A percentile compares a stretch with the other conserved stretches of the same genome.
These are phyloP conservation scores for Plenodomus biglobosus DNA, from an alignment of 2,329 filamentous ascomycete genomes.

Conservation along the genomic window DNA sequence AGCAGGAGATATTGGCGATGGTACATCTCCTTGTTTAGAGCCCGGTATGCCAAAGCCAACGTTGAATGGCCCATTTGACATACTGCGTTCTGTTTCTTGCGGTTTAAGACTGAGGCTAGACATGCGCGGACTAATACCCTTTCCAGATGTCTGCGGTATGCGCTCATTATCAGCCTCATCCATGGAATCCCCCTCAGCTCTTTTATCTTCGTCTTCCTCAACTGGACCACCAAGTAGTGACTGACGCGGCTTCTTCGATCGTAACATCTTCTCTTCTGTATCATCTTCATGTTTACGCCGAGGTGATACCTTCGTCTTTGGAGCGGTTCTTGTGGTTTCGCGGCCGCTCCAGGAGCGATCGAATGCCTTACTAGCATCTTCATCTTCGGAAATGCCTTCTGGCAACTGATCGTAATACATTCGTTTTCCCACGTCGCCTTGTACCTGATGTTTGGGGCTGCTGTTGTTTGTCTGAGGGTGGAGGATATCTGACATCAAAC, in stretches of 20 bases:
- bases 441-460: neutral
- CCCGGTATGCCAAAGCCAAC: slow-evolving; percentile 8
- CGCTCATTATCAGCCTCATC: neutral
- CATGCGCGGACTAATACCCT: slow-evolving; percentile 11
- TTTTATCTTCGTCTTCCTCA: neutral
- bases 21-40: slow-evolving; percentile 7
- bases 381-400: slow-evolving; percentile 18
- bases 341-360: slow-evolving; percentile 8
- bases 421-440: neutral
- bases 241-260: slow-evolving; percentile 13
- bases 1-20: slow-evolving; percentile 8
- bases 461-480: neutral
- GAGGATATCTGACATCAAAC: neutral
- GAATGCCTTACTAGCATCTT: slow-evolving; percentile 9
- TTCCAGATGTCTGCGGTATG: neutral
- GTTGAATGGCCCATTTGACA: neutral
- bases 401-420: slow-evolving; percentile 5
- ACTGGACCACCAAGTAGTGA: slow-evolving; percentile 19
- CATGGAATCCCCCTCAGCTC: neutral
- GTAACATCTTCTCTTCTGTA: neutral
- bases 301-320: slow-evolving; percentile 10
- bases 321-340: neutral
- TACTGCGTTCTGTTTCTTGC: slow-evolving; percentile 1
- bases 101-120: slow-evolving; percentile 16
- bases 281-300: slow-evolving; percentile 8